Percentiles rank a stretch among this genome's conserved stretches.
phyloP scores from a whole-genome alignment of 345 rosid genomes.

The Dovyalis caffra region DNA sequence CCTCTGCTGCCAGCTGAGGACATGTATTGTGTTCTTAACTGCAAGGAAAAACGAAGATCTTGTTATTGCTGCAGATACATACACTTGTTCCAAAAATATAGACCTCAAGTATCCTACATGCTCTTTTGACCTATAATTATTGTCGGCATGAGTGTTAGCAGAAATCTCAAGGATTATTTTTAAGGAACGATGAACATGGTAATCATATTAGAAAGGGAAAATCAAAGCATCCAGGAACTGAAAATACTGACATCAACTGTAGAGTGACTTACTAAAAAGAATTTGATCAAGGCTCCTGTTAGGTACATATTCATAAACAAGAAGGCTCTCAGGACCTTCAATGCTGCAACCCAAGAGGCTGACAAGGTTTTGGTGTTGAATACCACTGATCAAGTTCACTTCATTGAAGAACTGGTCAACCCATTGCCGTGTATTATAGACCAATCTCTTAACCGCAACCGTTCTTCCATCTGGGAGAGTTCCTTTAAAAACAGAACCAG shows the following conservation, averaged over 20 bases:
- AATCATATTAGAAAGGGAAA: no score
- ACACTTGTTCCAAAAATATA: background rate
- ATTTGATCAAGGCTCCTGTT: slow-evolving; percentile 75
- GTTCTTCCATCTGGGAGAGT: slow-evolving; percentile 63
- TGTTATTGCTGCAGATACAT: background rate
- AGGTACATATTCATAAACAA: no score
- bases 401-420: slow-evolving; percentile 83
- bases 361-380: slow-evolving; percentile 66
- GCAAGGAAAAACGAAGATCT: slow-evolving; percentile 11
- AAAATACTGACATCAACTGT: no score
- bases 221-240: no score
- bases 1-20: slow-evolving; percentile 66
- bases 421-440: slow-evolving; percentile 65
- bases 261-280: slow-evolving; percentile 51
- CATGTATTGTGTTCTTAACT: slow-evolving; percentile 47
- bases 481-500: slow-evolving; percentile 78
- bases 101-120: background rate
- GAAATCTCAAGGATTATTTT: no score
- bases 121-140: no score
- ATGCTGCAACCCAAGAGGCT: slow-evolving; percentile 78
- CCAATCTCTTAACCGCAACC: slow-evolving; percentile 67
- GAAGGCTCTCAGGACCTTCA: slow-evolving; percentile 85
- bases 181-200: no score
- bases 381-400: slow-evolving; percentile 63
- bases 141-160: no score